These are phyloP conservation scores for Neoboletus magnificus DNA, from an alignment of 768 basidiomycete species.

Conservation along the genomic window DNA sequence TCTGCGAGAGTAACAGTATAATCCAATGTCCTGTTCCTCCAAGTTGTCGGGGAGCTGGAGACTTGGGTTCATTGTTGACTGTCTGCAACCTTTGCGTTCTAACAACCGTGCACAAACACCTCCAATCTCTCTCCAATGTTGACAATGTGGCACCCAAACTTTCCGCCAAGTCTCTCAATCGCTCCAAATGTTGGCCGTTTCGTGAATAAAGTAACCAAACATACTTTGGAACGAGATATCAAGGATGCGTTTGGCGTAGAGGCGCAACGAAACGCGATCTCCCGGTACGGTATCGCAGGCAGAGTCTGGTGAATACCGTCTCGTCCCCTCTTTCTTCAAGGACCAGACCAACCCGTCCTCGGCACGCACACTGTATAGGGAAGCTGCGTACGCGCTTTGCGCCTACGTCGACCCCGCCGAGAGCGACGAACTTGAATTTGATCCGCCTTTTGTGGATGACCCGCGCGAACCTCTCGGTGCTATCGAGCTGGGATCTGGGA, in stretches of 20 bases:
- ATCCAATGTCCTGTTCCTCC: conserved; percentile 31
- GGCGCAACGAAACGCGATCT: conserved; percentile 58
- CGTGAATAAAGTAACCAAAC: background rate
- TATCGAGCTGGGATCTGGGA: conserved; percentile 81
- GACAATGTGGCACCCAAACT: conserved; percentile 36
- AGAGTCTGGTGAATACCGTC: conserved; percentile 71
- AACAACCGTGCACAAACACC: conserved; percentile 12
- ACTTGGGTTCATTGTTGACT: conserved; percentile 7
- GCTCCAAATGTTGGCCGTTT: conserved; percentile 21
- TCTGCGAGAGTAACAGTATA: conserved; percentile 22
- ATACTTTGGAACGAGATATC: background rate
- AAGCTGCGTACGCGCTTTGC: conserved; percentile 63
- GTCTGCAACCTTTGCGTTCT: background rate
- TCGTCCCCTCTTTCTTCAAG: conserved; percentile 12
- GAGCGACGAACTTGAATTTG: conserved; percentile 40
- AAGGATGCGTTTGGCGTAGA: conserved; percentile 26
- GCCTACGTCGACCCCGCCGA: conserved; percentile 46
- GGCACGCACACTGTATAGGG: conserved; percentile 44
- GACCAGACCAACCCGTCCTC: background rate
- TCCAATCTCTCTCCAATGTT: background rate
- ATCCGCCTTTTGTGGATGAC: conserved; percentile 47
- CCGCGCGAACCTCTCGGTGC: conserved; percentile 30
- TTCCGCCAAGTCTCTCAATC: conserved; percentile 43
- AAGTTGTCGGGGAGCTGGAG: conserved; percentile 10
- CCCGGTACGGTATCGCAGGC: conserved; percentile 77